These are phyloP conservation scores for Zalaria sp. DNA, from an alignment of 2,329 filamentous ascomycete species.

Conservation along the genomic window DNA sequence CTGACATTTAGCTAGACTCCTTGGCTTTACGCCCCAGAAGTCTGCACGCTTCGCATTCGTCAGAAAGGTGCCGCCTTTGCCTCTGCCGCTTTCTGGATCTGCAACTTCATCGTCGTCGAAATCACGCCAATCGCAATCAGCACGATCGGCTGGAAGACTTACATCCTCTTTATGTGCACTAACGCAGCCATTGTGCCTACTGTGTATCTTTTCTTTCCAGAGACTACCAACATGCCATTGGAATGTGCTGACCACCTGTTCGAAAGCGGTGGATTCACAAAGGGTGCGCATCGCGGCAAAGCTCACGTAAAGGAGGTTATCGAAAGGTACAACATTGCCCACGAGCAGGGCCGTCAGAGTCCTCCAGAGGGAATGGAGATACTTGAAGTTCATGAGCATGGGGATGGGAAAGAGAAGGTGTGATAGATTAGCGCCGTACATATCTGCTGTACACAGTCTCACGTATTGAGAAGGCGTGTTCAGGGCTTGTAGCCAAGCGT, in stretches of 20 bases:
- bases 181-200: not conserved
- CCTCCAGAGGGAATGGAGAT: too few relatives aligned
- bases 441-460: too few relatives aligned
- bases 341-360: too few relatives aligned
- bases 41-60: not conserved
- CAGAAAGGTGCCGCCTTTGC: not conserved
- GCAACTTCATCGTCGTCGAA: constrained; percentile 54
- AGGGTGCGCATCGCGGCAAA: too few relatives aligned
- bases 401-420: too few relatives aligned
- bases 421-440: too few relatives aligned
- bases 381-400: too few relatives aligned
- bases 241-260: constrained; percentile 32
- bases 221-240: constrained; percentile 27
- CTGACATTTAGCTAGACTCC: too few relatives aligned
- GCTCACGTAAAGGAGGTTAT: too few relatives aligned
- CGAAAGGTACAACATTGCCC: too few relatives aligned
- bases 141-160: constrained; percentile 34
- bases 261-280: not conserved
- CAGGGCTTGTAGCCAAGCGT: too few relatives aligned
- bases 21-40: not conserved
- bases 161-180: not conserved
- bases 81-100: not conserved
- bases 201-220: constrained; percentile 7
- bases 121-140: constrained; percentile 47
- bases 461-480: too few relatives aligned